Base-by-base conservation (phyloP, 2,329 filamentous ascomycete genomes). In the Clarireedia sp. region DNA sequence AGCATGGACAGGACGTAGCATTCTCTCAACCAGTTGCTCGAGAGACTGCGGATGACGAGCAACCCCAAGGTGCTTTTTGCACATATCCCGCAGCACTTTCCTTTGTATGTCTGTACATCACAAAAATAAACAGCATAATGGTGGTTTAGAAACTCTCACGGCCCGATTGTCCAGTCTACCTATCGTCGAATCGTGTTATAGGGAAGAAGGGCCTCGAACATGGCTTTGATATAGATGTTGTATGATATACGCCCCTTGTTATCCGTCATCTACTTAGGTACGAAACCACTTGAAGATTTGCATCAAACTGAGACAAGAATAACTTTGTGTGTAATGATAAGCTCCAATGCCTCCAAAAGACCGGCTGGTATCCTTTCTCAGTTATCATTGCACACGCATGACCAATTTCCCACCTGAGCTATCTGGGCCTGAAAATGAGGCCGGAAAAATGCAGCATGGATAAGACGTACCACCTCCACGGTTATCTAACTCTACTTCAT, bases 111-210 rank as follows among this genome's bases (percentile, higher is more conserved):
- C 60, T 62, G 60, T 62, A 62, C 58, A 62, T 62, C 60, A 62
- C 54, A 61, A 50, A 53, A 63, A 59, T 62, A 63, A 62, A 59
- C 57, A 58, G 62, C 59, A 64, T 63, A 60, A 63, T 62, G 54
- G 57, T 60, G 58, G 58, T 57, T 57, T 60, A 57, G 45, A 62
- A 41, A 36, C 45, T 41, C 16, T 44, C 23, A 12, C 10, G n/a
- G 36, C 19, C 29, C 52, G 16, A 43, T 43, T 44, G n/a, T 43
- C 14, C 23, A 46, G 10, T 24, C 43, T n/a, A 23, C 21, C 23
- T n/a, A 24, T 14, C 19, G 14, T 5, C 16, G 19, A 16, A 24
- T 26, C 12, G 14, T 26, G 43, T 16, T 46, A 14, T n/a, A 23
- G 21, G 43, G 43, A 46, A 46, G 43, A 46, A 23, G 19, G 16